Percentiles rank a stretch among this genome's conserved stretches.
Evolutionary conservation across 805 yeast genomes (phyloP).

Genomic region (Komagataella kurtzmanii): DNA sequence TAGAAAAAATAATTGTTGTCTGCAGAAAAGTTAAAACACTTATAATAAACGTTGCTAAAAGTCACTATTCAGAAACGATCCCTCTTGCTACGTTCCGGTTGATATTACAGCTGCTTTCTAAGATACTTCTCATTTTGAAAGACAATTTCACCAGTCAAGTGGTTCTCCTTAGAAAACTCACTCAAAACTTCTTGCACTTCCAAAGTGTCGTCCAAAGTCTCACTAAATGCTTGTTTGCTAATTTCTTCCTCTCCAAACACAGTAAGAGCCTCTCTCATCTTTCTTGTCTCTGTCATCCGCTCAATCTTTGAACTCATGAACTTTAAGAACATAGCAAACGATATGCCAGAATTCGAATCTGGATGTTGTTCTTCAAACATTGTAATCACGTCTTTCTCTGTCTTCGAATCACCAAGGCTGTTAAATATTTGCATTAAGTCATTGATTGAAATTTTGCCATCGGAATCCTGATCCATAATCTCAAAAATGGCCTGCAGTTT

Average conservation of each 20-base stretch:
- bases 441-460: conserved; percentile 41
- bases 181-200: conserved; percentile 36
- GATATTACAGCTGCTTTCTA: conserved; percentile 18
- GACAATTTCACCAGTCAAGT: conserved; percentile 40
- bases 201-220: conserved; percentile 30
- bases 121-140: conserved; percentile 57
- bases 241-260: conserved; percentile 23
- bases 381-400: conserved; percentile 24
- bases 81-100: background rate
- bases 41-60: background rate
- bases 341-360: conserved; percentile 23
- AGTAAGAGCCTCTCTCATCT: conserved; percentile 42
- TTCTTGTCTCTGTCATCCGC: conserved; percentile 35
- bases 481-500: conserved; percentile 66
- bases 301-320: conserved; percentile 43
- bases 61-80: background rate
- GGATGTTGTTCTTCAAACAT: conserved; percentile 29
- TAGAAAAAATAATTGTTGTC: no score
- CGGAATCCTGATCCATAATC: conserved; percentile 70
- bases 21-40: no score
- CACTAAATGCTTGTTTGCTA: conserved; percentile 13
- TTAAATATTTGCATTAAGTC: conserved; percentile 45
- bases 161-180: conserved; percentile 40
- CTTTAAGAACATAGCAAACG: conserved; percentile 54
- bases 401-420: conserved; percentile 32